Evolutionary conservation across 164 flowering plant genomes (phyloP), one percentile per base, ranked within the genome.

Genomic region (Houttuynia cordata): DNA sequence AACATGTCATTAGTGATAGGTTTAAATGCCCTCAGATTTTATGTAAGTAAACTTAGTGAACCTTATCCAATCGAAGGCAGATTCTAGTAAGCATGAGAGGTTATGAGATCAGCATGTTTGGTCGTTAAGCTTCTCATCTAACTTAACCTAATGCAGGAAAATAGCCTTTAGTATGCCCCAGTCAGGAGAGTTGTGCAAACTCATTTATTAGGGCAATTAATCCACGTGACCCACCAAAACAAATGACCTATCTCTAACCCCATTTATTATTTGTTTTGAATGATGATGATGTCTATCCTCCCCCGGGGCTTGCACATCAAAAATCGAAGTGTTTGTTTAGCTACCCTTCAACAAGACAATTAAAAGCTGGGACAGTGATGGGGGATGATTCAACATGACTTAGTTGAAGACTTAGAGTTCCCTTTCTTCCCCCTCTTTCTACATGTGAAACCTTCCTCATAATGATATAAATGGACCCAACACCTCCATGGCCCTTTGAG

Each of bases 171-270:
- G n/a, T n/a, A n/a, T n/a, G n/a, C 1, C 34, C 13, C n/a, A n/a
- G 37, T 23, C 57, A 54, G 57, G 57, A 17, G 23, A 30, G 57
- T 24, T 23, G 34, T 54, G 57, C 30, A 23, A 14, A 9, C 34
- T 23, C 57, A 54, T 54, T 54, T 24, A 54, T 24, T 54, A 15
- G 57, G 30, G 17, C 34, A 53, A 22, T 53, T 53, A 22, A 53
- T 24, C 25, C 25, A 53, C 3, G 1, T 54, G 34, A 17, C 37
- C 30, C 37, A 13, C 24, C 1, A 13, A 9, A 23, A 12, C 14
- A 54, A 54, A 8, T 23, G 57, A 54, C 57, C 30, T 19, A 24
- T 54, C 57, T 54, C 57, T 24, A 54, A 54, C 57, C n/a, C 24
- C 19, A 24, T 54, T 54, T 54, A 54, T 23, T 10, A 23, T 54